Base-by-base conservation (phyloP, 805 yeast species). In the Sugiyamaella smithiae region DNA sequence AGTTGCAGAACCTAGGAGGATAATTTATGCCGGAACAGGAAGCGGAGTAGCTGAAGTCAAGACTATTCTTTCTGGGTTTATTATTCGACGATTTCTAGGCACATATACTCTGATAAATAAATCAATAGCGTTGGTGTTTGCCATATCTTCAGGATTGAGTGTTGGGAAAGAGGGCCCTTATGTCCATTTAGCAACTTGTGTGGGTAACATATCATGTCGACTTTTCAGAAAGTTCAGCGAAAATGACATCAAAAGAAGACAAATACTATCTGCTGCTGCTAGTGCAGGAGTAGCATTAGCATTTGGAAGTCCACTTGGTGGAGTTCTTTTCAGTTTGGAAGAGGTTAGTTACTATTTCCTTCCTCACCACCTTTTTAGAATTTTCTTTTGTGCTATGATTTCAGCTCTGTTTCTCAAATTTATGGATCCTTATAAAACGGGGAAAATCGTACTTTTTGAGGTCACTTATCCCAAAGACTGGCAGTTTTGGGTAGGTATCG, bases 21-120 rank as follows among this genome's bases (percentile, higher is more conserved):
- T 61, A 4, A 61, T 78, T 58, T 79, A 77, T 57, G 69, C 80
- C 9, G 82, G 80, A 0, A 73, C 74, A 25, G 84, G 84, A 2
- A 75, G 80, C 14, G 84, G 84, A 3, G 83, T 79, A 1, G 82
- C 83, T 0, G 83, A 79, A 61, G 84, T 79, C 12, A 78, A 77
- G 53, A 78, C 83, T 0, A 78, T 79, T 32, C 63, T 79, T 25
- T 76, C 82, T 0, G 84, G 84, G 1, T 79, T 78, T 54, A 75
- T 79, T 40, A 78, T 79, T 22, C 66, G 82, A 49, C 63, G 71
- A 36, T 79, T 75, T 54, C 61, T 79, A 31, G 83, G 84, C 3
- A 63, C 75, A 1, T 71, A 73, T 53, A 77, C 84, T 0, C 66
- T 79, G 5, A 33, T 78, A 20, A 66, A 75, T 50, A 79, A 79